Evolutionary conservation across 169 alveolate genomes (phyloP).

Genomic region (Nephromyces sp.): DNA sequence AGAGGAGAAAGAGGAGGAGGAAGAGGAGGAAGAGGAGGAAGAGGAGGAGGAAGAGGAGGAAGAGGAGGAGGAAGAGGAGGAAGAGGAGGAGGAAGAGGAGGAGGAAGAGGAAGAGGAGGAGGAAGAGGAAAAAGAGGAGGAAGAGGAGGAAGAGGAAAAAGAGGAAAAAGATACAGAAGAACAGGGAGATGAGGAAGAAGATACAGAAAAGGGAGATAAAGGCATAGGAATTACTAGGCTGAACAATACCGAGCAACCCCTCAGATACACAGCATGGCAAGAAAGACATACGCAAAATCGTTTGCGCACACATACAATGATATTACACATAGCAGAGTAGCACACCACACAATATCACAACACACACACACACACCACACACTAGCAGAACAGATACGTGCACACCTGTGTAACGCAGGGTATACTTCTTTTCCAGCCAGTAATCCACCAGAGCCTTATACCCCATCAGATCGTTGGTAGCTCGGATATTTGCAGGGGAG

Average conservation of each 20-base stretch:
- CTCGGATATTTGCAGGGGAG: constrained; percentile 74
- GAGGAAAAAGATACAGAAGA: background rate
- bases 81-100: background rate
- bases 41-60: background rate
- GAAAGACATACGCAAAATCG: no score
- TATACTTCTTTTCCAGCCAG: constrained; percentile 54
- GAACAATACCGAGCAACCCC: no score
- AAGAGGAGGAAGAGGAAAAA: no score
- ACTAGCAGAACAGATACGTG: background rate
- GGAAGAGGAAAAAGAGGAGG: constrained; percentile 1
- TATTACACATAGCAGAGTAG: no score
- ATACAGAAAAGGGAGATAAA: background rate
- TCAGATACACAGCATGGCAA: no score
- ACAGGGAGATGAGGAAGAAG: background rate
- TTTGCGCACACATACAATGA: no score
- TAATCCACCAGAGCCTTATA: constrained; percentile 49
- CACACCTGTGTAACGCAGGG: constrained; percentile 57
- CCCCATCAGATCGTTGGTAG: constrained; percentile 49
- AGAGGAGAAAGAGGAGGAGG: background rate
- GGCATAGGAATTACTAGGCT: no score
- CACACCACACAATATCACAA: no score
- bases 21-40: no score
- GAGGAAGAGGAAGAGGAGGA: background rate
- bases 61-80: background rate
- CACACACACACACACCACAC: no score